phyloP scores from a whole-genome alignment of 257 asterid genomes.

The Thymus mandschuricus region DNA sequence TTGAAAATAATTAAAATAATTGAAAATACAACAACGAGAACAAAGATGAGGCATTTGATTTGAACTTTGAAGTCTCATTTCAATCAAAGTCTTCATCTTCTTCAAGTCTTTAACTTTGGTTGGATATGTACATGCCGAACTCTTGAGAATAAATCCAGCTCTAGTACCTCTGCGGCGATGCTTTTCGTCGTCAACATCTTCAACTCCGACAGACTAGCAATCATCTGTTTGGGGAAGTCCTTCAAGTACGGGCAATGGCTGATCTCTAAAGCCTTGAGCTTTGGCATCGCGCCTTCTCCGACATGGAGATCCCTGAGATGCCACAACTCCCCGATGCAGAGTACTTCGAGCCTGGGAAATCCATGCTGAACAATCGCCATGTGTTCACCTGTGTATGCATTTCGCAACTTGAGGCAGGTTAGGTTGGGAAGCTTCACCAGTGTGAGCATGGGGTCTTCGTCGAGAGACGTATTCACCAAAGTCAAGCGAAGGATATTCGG shows the following conservation, averaged over 20 bases:
- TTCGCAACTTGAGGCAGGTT: not conserved
- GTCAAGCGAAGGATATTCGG: constrained; percentile 29
- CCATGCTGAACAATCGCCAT: constrained; percentile 20
- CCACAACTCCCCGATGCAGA: not conserved
- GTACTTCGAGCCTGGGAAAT: constrained; percentile 15
- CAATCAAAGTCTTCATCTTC: too few relatives aligned
- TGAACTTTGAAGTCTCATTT: too few relatives aligned
- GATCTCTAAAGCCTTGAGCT: constrained; percentile 7
- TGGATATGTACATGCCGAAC: too few relatives aligned
- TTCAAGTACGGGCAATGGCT: not conserved
- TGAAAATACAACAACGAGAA: too few relatives aligned
- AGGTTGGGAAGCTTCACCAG: constrained; percentile 25
- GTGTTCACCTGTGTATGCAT: not conserved
- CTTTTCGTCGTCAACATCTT: not conserved
- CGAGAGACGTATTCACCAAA: not conserved
- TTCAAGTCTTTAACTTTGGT: too few relatives aligned
- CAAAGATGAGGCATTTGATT: too few relatives aligned
- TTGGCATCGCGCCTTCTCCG: constrained; percentile 10
- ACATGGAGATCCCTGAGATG: not conserved
- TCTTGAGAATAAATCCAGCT: too few relatives aligned
- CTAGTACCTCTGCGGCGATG: not conserved
- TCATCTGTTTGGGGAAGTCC: constrained; percentile 7
- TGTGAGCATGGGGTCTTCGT: constrained; percentile 21
- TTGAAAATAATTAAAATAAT: too few relatives aligned
- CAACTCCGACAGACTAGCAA: not conserved